Base-by-base conservation (phyloP, 2,329 filamentous ascomycete genomes). In the Neofusicoccum sp. region DNA sequence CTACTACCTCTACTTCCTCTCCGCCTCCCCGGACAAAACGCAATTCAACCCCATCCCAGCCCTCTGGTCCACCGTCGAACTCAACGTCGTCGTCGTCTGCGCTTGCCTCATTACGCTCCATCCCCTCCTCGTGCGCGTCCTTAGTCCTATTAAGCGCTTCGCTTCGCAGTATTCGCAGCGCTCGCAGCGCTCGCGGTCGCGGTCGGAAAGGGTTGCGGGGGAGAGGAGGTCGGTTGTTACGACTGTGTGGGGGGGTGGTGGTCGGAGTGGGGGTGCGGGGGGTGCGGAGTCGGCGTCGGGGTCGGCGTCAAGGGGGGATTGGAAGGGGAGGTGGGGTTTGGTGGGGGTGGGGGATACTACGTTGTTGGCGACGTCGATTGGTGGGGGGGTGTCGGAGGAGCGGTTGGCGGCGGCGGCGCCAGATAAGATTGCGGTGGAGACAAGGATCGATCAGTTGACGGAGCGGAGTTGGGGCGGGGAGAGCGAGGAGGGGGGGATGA, bases 61-160 rank as follows among this genome's bases (percentile, higher is more conserved):
- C 0, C 69, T 71, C 29, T 74, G 69, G 67, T 70, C 68, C 3
- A 66, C 69, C 4, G 65, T 74, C n/a, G 71, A 74, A 52, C 68
- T 74, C 66, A 67, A 73, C 64, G 65, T 73, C 8, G 71, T 71
- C n/a, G 72, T 74, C 56, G 69, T 70, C 37, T 71, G 71, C 9
- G 70, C 71, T 36, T 71, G 69, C 41, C 68, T 74, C 1, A 71
- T 71, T 8, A 71, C 71, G 2, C 67, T 73, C 33, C 73, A 71
- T 58, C 68, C 71, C 7, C 66, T 74, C 43, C 67, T 73, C 44
- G 66, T 70, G 4, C 22, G 28, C 39, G 11, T 34, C 9, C 49
- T 62, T 8, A 11, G 37, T 3, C 39, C 48, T 0, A n/a, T 62
- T 3, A 34, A 41, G 8, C 29, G 37, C 4, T 52, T 43, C 45